A percentile compares a stretch with the other conserved stretches of the same genome.
Conservation (phyloP, 148 eudicot species). For the Euryodendron excelsum region DNA sequence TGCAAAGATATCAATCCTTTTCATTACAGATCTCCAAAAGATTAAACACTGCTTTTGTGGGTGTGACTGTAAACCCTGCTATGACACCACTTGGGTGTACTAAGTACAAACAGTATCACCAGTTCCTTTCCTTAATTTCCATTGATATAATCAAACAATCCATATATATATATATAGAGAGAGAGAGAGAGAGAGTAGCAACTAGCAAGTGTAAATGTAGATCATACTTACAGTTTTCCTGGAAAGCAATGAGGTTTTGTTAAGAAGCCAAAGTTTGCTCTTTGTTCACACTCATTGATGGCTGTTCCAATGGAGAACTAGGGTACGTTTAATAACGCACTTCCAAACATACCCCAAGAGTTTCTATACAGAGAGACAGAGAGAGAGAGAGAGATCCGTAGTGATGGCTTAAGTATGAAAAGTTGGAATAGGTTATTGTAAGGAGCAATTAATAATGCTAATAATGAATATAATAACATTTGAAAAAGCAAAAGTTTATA, state of each 20-base stretch:
- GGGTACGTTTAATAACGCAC: too few relatives aligned
- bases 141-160: too few relatives aligned
- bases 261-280: neutral
- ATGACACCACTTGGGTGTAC: neutral
- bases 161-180: too few relatives aligned
- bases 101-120: neutral
- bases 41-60: neutral
- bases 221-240: neutral
- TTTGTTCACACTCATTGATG: neutral
- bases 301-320: neutral
- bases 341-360: neutral
- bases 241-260: neutral
- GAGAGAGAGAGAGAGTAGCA: too few relatives aligned
- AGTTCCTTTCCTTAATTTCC: neutral
- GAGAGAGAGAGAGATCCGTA: neutral
- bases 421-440: too few relatives aligned
- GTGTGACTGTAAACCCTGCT: neutral
- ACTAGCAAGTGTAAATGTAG: neutral
- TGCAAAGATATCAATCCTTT: slow-evolving; percentile 9
- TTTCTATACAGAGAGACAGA: neutral
- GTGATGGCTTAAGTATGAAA: too few relatives aligned
- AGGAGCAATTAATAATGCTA: too few relatives aligned
- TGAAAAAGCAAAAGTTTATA: too few relatives aligned
- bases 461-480: too few relatives aligned
- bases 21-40: neutral